Base-by-base conservation (phyloP, 2,329 filamentous ascomycete species). In the Coniella lustricola region DNA sequence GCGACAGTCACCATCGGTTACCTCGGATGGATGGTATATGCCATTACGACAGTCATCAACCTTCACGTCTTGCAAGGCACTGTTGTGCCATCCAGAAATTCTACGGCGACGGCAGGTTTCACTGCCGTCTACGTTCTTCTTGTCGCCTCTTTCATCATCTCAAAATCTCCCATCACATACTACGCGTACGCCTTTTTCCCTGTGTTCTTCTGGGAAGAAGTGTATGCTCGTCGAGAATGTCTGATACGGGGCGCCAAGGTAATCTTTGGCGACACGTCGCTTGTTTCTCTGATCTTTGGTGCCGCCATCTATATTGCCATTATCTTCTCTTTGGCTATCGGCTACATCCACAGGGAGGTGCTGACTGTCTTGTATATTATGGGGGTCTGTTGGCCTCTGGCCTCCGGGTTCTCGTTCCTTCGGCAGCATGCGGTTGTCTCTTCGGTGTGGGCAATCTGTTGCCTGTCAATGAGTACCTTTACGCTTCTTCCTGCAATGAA, bases 131-230 rank as follows among this genome's bases (percentile, higher is more conserved):
- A 95, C n/a, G 76, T 86, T 20, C 74, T 73, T 1, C 67, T 97
- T 12, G 96, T 86, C 60, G 84, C 89, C 7, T 82, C 88, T 1
- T 85, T 98, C 48, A 71, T 86, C 50, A 72, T 88, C 49, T 91
- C 94, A 39, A 78, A 81, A 38, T 95, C 90, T 2, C 85, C 91
- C 0, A 63, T 74, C 49, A 85, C 87, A 2, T 98, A 98, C 65
- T 98, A 97, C 60, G 79, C 81, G 2, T 98, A 98, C 63, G 87
- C 85, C 1, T 79, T 94, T 58, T 98, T 98, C 65, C 93, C 93
- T 0, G 82, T 95, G 2, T 78, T 88, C 49, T 97, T 98, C 69
- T 98, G 93, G 93, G 91, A 96, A 65, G 90, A 96, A 60, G 87
- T 96, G 0, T 91, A 85, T 65, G 87, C 87, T 3, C 81, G 86